These are phyloP conservation scores for Pseudogymnoascus sp. DNA, from an alignment of 2,329 filamentous ascomycete genomes.

Conservation along the genomic window DNA sequence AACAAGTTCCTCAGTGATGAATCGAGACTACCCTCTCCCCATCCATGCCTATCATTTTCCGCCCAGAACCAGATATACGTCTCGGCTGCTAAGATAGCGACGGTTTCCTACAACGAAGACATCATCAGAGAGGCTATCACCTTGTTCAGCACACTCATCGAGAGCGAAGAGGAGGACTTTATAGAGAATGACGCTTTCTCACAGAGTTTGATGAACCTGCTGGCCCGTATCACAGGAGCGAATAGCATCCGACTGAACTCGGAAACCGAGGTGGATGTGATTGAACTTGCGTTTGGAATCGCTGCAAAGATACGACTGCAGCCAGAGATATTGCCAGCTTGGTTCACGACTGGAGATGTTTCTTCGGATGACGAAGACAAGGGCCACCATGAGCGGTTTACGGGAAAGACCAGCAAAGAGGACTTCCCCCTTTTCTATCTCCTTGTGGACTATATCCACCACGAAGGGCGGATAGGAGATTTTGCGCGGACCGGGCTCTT, in stretches of 20 bases:
- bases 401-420: conserved; percentile 76
- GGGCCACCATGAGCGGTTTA: conserved; percentile 59
- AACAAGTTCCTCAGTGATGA: conserved; percentile 77
- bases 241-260: conserved; percentile 66
- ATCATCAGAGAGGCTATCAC: conserved; percentile 78
- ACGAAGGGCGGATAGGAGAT: conserved; percentile 88
- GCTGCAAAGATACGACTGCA: conserved; percentile 91
- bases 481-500: conserved; percentile 90
- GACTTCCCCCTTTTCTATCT: conserved; percentile 96
- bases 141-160: conserved; percentile 85
- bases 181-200: conserved; percentile 82
- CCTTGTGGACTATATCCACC: conserved; percentile 91
- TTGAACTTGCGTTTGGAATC: conserved; percentile 91
- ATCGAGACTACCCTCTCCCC: conserved; percentile 76
- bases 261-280: conserved; percentile 79
- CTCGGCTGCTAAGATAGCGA: conserved; percentile 80
- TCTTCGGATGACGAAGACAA: conserved; percentile 30
- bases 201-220: conserved; percentile 75
- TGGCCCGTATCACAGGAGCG: conserved; percentile 68
- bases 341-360: conserved; percentile 64
- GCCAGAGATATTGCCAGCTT: conserved; percentile 77
- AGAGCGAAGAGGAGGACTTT: conserved; percentile 94
- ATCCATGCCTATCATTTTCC: conserved; percentile 85
- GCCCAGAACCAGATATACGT: conserved; percentile 83
- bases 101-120: conserved; percentile 74